Evolutionary conservation across 225 moss, liverwort and hornwort genomes (phyloP), one percentile per base, ranked within the genome.

Genomic region (Sphagnum contortum): DNA sequence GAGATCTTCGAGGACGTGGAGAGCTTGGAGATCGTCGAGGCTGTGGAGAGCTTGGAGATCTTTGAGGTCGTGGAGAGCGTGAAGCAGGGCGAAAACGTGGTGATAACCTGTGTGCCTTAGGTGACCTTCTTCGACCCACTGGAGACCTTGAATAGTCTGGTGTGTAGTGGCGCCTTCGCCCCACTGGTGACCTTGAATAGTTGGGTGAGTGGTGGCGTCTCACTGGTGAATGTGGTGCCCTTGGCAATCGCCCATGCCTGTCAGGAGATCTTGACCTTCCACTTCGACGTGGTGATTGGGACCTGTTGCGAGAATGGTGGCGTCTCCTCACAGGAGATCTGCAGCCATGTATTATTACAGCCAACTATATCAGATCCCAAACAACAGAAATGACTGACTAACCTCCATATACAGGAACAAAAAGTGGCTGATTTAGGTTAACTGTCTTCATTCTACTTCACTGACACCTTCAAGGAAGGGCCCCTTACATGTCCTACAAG

Each of bases 211-310:
- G 83, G 51, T 88, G 76, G 49, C 96, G 88, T 71, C 75, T 80
- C 11, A 63, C 70, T 55, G 81, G 78, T 46, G 92, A 86, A 68
- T 80, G 77, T 55, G 82, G 49, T 64, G 68, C 58, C 61, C 87
- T 83, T 52, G 72, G 51, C 60, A 10, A 72, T 70, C 87, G 83
- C 54, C 63, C 73, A 47, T 78, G 75, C 65, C 88, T 77, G 72
- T 74, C 79, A 9, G 81, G 90, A 48, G 90, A 83, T 50, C 72
- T 52, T 65, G 88, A 88, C 64, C 81, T 81, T 67, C 88, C 78
- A n/a, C 80, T 81, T 62, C 91, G 85, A 29, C 82, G 83, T 71
- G 98, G 93, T 63, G 98, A 93, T 70, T 86, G 78, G 45, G 98
- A 98, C 64, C 75, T 64, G 69, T 91, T 93, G 48, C 80, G 82